Evolutionary conservation across 495 filamentous ascomycete genomes (phyloP).

Genomic region (Xylaria intraflava): DNA sequence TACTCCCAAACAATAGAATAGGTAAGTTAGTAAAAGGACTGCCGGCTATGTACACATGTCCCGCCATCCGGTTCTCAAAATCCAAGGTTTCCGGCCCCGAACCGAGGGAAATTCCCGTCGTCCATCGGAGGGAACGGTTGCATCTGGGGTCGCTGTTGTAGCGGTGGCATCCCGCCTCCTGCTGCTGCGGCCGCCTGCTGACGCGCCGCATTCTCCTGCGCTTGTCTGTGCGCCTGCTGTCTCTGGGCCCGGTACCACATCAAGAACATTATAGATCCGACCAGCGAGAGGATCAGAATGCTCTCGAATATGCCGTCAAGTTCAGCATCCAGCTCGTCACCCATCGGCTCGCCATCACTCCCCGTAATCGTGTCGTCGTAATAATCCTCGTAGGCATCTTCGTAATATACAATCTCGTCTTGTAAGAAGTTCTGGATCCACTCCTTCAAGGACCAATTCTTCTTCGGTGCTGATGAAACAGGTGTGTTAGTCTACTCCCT

Average conservation of each 20-base stretch:
- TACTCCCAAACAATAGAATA: background rate
- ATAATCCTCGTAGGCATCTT: constrained; percentile 51
- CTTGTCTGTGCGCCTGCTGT: constrained; percentile 46
- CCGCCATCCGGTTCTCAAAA: background rate
- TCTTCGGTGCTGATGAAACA: constrained; percentile 48
- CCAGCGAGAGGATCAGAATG: constrained; percentile 71
- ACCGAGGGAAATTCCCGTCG: constrained; percentile 5
- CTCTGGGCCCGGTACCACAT: constrained; percentile 79
- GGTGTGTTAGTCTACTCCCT: constrained; percentile 8
- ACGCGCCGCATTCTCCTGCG: constrained; percentile 33
- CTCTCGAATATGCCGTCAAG: constrained; percentile 76
- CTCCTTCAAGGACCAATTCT: constrained; percentile 68
- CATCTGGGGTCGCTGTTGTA: background rate
- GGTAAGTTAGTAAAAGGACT: background rate
- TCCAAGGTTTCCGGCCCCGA: constrained; percentile 4
- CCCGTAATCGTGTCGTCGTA: constrained; percentile 43
- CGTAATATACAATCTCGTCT: constrained; percentile 62
- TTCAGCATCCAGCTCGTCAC: constrained; percentile 43
- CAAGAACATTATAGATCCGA: constrained; percentile 65
- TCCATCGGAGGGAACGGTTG: constrained; percentile 5
- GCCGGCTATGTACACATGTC: background rate
- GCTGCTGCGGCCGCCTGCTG: constrained; percentile 15
- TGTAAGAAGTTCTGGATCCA: constrained; percentile 80
- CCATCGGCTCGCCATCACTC: constrained; percentile 41
- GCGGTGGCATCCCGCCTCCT: background rate